These are phyloP conservation scores for Pythium guiyangense DNA, from an alignment of 352 stramenopile genomes.

Conservation along the genomic window DNA sequence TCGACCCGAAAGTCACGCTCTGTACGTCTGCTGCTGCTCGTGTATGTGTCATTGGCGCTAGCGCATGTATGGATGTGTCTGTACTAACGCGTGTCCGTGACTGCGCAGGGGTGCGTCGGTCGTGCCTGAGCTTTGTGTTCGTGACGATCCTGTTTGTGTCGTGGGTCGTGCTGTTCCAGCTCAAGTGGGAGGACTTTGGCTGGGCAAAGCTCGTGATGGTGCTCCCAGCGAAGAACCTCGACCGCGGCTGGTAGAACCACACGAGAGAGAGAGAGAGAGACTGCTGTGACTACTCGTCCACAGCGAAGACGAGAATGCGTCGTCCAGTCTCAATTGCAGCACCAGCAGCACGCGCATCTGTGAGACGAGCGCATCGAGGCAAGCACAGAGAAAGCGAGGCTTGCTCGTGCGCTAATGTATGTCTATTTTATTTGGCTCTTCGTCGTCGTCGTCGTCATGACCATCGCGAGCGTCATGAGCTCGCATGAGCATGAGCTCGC, in stretches of 20 bases:
- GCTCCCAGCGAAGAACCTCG: slow-evolving; percentile 54
- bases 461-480: not conserved
- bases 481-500: not conserved
- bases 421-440: slow-evolving; percentile 14
- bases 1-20: slow-evolving; percentile 65
- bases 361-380: too few species aligned
- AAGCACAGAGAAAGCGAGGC: too few species aligned
- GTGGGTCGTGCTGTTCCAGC: slow-evolving; percentile 78
- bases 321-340: not conserved
- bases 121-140: slow-evolving; percentile 64
- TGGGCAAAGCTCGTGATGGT: slow-evolving; percentile 79
- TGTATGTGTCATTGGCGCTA: not conserved
- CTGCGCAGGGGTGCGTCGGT: slow-evolving; percentile 65
- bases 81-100: not conserved
- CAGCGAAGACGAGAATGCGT: not conserved
- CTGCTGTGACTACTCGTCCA: not conserved
- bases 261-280: not conserved
- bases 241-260: slow-evolving; percentile 51
- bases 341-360: not conserved
- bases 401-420: slow-evolving; percentile 7
- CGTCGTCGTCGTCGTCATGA: not conserved
- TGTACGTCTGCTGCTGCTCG: slow-evolving; percentile 36
- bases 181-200: slow-evolving; percentile 84
- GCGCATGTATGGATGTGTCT: not conserved
- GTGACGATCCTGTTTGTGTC: slow-evolving; percentile 67